Conservation (phyloP, 2,329 filamentous ascomycete species). For the Trichophyton equinum region DNA sequence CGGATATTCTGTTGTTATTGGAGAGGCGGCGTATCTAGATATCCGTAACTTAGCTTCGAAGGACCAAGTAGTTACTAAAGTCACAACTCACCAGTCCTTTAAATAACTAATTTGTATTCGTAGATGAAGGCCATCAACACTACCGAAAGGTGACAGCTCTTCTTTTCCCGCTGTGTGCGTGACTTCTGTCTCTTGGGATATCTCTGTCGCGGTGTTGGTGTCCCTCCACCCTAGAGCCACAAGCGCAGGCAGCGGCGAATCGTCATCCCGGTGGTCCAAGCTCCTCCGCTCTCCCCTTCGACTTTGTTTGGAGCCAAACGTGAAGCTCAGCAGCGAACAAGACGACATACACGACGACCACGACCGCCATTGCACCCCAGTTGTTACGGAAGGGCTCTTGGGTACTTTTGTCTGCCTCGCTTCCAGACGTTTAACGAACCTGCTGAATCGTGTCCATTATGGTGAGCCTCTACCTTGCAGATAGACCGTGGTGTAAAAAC, state of each 20-base stretch:
- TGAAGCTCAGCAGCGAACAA: neutral
- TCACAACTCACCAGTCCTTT: neutral
- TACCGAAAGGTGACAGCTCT: neutral
- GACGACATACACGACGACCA: neutral
- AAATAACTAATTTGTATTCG: neutral
- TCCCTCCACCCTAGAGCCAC: neutral
- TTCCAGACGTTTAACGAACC: neutral
- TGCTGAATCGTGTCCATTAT: neutral
- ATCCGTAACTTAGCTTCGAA: neutral
- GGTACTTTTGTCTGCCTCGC: neutral
- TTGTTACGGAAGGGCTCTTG: neutral
- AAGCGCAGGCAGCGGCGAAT: conserved; percentile 15
- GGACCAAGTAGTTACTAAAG: neutral
- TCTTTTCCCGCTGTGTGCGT: neutral
- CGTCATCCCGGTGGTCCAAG: conserved; percentile 27
- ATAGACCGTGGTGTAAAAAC: neutral
- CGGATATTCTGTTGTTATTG: neutral
- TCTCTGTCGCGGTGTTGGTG: neutral
- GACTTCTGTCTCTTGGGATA: neutral
- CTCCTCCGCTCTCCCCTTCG: conserved; percentile 12
- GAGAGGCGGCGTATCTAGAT: neutral
- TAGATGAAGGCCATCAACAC: neutral
- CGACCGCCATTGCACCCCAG: neutral
- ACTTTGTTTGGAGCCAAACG: conserved; percentile 2
- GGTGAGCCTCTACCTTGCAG: neutral